Evolutionary conservation across 371 early-diverging fungal species (phyloP).

Genomic region (Mucor plumbeus): DNA sequence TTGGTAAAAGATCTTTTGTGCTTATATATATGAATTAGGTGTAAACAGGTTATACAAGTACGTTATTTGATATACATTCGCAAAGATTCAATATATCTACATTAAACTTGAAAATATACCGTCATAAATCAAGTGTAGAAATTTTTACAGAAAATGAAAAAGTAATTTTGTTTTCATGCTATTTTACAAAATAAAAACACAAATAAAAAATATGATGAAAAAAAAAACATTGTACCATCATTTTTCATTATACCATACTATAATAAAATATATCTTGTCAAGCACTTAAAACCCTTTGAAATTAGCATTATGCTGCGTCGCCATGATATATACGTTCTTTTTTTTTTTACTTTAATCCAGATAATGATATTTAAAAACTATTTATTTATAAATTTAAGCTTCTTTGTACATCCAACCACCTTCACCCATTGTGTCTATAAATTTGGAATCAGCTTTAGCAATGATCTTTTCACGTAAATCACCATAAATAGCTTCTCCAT

Average conservation of each 20-base stretch:
- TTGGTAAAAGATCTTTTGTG: not conserved
- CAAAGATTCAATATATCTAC: too few species aligned
- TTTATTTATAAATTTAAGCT: slow-evolving; percentile 13
- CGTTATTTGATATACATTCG: too few species aligned
- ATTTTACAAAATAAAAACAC: not conserved
- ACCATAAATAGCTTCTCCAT: slow-evolving; percentile 52
- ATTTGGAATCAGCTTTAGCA: slow-evolving; percentile 48
- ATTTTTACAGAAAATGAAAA: too few species aligned
- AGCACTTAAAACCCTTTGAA: not conserved
- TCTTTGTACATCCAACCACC: slow-evolving; percentile 46
- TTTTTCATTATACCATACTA: not conserved
- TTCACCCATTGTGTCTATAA: slow-evolving; percentile 56
- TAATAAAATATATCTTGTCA: not conserved
- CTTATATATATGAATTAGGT: too few species aligned
- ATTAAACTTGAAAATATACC: too few species aligned
- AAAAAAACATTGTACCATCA: not conserved
- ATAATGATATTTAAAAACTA: too few species aligned
- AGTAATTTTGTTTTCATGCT: too few species aligned
- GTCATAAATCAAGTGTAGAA: too few species aligned
- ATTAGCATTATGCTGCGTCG: too few species aligned
- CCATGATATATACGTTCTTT: too few species aligned
- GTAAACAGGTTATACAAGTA: too few species aligned
- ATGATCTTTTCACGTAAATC: slow-evolving; percentile 48
- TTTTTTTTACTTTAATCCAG: too few species aligned
- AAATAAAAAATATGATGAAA: slow-evolving; percentile 14